A percentile compares a stretch with the other conserved stretches of the same genome.
These are phyloP conservation scores for Pseudogymnoascus sp. DNA, from an alignment of 2,329 filamentous ascomycete species.

Conservation along the genomic window DNA sequence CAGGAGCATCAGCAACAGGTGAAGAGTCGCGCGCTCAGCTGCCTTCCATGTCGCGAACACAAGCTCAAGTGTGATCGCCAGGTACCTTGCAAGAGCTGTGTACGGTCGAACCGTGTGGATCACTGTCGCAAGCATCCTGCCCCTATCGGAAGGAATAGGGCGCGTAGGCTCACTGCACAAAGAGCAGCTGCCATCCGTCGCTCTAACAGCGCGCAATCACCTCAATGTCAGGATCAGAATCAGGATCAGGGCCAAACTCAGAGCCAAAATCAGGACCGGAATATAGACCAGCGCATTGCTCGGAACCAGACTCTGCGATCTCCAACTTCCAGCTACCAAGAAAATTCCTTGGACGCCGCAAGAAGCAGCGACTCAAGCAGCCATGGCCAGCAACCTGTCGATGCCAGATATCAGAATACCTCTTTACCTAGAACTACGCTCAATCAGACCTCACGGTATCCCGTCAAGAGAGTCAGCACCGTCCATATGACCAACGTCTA, in stretches of 20 bases:
- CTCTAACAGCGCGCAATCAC: slow-evolving; percentile 17
- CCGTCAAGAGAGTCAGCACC: neutral
- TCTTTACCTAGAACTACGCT: neutral
- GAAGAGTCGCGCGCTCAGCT: slow-evolving; percentile 21
- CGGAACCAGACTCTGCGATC: neutral
- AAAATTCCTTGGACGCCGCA: neutral
- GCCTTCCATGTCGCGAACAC: slow-evolving; percentile 27
- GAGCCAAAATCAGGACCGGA: neutral
- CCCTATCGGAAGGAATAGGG: slow-evolving; percentile 12
- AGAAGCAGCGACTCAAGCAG: neutral
- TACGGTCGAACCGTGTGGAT: slow-evolving; percentile 26
- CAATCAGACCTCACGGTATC: neutral
- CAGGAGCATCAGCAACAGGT: neutral
- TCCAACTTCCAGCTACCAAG: neutral
- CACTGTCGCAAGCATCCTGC: slow-evolving; percentile 27
- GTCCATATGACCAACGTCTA: neutral
- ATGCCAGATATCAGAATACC: neutral
- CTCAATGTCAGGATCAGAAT: slow-evolving; percentile 16
- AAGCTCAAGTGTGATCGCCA: slow-evolving; percentile 29
- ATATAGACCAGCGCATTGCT: neutral
- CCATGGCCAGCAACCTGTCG: neutral
- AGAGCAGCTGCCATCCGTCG: neutral
- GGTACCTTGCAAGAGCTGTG: slow-evolving; percentile 28
- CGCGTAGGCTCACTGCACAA: neutral
- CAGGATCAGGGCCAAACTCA: slow-evolving; percentile 11